phyloP scores from a whole-genome alignment of 1,284 basidiomycete species.

The Lignosus rhinocerotis region DNA sequence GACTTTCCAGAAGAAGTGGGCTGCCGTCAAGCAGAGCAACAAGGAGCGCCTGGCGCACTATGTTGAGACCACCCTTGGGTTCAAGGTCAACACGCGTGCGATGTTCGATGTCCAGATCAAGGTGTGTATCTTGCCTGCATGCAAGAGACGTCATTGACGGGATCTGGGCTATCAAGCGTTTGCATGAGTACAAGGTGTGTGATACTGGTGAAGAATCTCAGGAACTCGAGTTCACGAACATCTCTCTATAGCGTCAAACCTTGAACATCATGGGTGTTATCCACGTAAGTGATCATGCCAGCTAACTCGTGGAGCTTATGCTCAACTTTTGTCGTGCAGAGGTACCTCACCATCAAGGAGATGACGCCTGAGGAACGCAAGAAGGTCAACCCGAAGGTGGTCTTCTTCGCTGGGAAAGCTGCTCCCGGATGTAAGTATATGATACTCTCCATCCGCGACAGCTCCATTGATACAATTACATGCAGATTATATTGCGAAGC shows the following conservation, averaged over 20 bases:
- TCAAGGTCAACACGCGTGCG: conserved; percentile 74
- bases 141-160: conserved; percentile 5
- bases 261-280: conserved; percentile 86
- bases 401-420: conserved; percentile 91
- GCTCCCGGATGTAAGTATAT: conserved; percentile 69
- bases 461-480: background rate
- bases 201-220: background rate
- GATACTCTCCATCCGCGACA: background rate
- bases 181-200: conserved; percentile 84
- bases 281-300: conserved; percentile 52
- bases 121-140: conserved; percentile 40
- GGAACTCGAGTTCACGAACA: conserved; percentile 7
- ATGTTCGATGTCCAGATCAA: conserved; percentile 95
- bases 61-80: conserved; percentile 74
- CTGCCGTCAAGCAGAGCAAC: conserved; percentile 82
- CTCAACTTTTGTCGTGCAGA: conserved; percentile 39
- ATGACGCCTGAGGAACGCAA: conserved; percentile 78
- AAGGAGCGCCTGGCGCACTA: conserved; percentile 83
- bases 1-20: conserved; percentile 78
- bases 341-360: conserved; percentile 81
- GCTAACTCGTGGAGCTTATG: background rate
- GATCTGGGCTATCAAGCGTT: conserved; percentile 45
- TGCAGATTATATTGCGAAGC: conserved; percentile 76
- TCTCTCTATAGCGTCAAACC: conserved; percentile 68
- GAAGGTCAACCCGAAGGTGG: conserved; percentile 77